Conservation (phyloP, 2,329 filamentous ascomycete species). For the Tolypocladium inflatum region DNA sequence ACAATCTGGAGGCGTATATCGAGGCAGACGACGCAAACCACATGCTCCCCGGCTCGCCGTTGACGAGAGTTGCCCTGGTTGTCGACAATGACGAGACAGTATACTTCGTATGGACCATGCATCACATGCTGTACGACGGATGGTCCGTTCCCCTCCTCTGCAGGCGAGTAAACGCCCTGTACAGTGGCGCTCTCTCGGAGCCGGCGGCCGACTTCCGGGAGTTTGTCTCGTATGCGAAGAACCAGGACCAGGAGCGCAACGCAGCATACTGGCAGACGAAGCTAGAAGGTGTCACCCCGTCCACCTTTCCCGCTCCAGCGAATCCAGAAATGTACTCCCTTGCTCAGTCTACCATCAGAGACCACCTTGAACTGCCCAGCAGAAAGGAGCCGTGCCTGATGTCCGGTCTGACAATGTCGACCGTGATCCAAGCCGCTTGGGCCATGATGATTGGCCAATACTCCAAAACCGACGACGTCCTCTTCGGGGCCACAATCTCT, state of each 20-base stretch:
- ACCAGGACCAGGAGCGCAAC: neutral
- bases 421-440: conserved; percentile 12
- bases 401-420: conserved; percentile 7
- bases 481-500: conserved; percentile 15
- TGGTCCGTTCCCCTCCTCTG: conserved; percentile 6
- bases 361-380: neutral
- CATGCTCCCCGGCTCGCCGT: neutral
- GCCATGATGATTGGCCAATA: conserved; percentile 9
- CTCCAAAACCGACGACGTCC: conserved; percentile 8
- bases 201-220: neutral
- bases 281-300: neutral
- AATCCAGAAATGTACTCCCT: neutral
- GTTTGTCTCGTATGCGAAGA: conserved; percentile 2
- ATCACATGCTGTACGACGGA: conserved; percentile 14
- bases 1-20: neutral
- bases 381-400: neutral
- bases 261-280: neutral
- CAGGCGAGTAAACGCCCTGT: neutral
- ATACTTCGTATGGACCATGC: conserved; percentile 11
- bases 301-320: neutral
- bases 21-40: neutral
- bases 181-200: neutral
- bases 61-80: conserved; percentile 1
- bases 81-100: neutral
- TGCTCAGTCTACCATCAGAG: neutral